Percentiles rank a stretch among this genome's conserved stretches.
Conservation (phyloP, 2,329 filamentous ascomycete species). For the Epichloe gansuensis region DNA sequence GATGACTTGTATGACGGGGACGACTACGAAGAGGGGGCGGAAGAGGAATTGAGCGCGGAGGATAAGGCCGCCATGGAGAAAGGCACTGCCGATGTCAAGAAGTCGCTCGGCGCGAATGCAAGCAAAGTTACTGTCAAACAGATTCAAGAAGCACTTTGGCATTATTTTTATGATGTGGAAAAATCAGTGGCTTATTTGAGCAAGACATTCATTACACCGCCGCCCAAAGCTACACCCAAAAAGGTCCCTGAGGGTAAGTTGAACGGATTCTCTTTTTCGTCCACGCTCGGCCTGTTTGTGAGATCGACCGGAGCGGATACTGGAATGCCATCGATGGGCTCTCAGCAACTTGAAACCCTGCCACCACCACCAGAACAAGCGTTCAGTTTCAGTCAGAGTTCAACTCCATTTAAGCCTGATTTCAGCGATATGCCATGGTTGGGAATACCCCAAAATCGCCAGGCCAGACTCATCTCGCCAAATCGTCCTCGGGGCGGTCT, state of each 20-base stretch:
- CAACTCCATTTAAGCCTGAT: conserved; percentile 22
- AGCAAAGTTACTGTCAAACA: conserved; percentile 47
- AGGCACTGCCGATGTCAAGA: conserved; percentile 54
- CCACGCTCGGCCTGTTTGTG: conserved; percentile 14
- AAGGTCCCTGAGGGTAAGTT: conserved; percentile 32
- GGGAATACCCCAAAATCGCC: conserved; percentile 52
- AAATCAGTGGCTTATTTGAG: conserved; percentile 74
- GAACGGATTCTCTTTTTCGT: conserved; percentile 20
- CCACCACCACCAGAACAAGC: neutral
- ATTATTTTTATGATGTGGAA: conserved; percentile 89
- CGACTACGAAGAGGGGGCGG: conserved; percentile 31
- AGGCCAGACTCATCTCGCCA: conserved; percentile 51
- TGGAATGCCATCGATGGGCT: conserved; percentile 9
- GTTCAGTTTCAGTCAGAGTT: neutral
- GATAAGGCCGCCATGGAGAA: conserved; percentile 43
- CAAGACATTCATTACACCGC: conserved; percentile 42
- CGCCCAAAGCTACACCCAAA: conserved; percentile 24
- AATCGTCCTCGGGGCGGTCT: conserved; percentile 50
- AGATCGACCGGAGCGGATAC: conserved; percentile 22
- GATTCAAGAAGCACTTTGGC: conserved; percentile 83
- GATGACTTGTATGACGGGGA: conserved; percentile 38
- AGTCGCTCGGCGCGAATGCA: conserved; percentile 48
- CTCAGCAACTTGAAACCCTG: conserved; percentile 2
- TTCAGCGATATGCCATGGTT: conserved; percentile 85
- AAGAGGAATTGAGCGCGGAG: conserved; percentile 34